Base-by-base conservation (phyloP, 495 filamentous ascomycete genomes). In the Aspergillus cavernicola region DNA sequence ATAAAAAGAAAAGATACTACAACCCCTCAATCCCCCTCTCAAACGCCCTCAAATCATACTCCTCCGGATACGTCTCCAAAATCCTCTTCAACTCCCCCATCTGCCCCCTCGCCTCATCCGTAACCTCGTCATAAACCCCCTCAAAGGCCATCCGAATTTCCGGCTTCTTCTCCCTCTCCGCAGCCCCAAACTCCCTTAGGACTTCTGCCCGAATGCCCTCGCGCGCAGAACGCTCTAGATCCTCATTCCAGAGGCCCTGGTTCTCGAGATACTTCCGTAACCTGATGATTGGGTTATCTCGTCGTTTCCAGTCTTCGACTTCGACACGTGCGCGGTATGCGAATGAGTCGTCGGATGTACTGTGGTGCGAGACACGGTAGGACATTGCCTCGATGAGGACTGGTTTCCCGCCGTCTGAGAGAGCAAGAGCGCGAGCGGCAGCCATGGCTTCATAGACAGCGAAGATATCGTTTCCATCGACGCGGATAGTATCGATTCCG, bases 401-500 rank as follows among this genome's bases (percentile, higher is more conserved):
- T 0, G 88, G 90, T 53, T 80, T 81, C 3, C 90, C 88, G 31
- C 88, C 90, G 45, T 88, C 84, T 41, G 84, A 75, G 38, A 96
- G 73, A 0, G 92, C 90, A 50, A 91, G 78, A 24, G 82, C 77
- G 1, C 92, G 80, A 0, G 95, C 93, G 59, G 82, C 79, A 57
- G 84, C 83, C 24, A 86, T 95, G 0, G 82, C 92, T 66, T 92
- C 89, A 41, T 90, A 79, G 1, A 99, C 90, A 0, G 95, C 93
- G 71, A 92, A 92, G 56, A 99, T 88, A 56, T 99, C 93, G 65
- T 99, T 99, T 4, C 93, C 93, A 63, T 99, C 93, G 0, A 97
- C 92, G 20, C 93, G 83, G 51, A 97, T 89, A 1, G 95, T 97
- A 60, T 96, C 92, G 60, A 99, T 97, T 3, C 93, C 93, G 66